Percentiles rank a stretch among this genome's conserved stretches.
These are phyloP conservation scores for Ophiostoma perfectum DNA, from an alignment of 2,329 filamentous ascomycete species.

Conservation along the genomic window DNA sequence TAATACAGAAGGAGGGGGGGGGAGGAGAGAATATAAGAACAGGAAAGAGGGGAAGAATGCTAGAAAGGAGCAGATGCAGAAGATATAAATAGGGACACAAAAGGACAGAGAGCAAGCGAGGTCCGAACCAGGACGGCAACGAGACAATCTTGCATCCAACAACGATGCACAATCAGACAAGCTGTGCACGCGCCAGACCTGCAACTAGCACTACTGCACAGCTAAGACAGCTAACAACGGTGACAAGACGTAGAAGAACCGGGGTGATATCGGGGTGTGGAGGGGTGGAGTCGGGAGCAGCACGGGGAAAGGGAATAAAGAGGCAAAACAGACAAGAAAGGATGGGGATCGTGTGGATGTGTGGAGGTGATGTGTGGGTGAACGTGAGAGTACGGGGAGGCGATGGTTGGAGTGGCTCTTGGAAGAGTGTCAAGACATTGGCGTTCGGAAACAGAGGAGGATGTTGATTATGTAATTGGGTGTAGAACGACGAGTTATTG, in stretches of 20 bases:
- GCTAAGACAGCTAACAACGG: neutral
- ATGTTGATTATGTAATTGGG: neutral
- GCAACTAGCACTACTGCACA: neutral
- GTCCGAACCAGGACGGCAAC: neutral
- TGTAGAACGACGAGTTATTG: too few relatives aligned
- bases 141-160: neutral
- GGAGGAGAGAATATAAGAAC: neutral
- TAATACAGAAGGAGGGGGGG: neutral
- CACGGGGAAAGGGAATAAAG: constrained; percentile 7
- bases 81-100: neutral
- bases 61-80: neutral
- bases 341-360: neutral
- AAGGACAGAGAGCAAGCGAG: neutral
- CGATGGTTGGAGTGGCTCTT: neutral
- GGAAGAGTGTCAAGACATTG: too few relatives aligned
- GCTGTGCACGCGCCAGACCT: neutral
- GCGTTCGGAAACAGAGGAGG: neutral
- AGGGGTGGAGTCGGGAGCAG: neutral
- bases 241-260: neutral
- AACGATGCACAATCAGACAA: neutral
- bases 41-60: neutral
- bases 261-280: constrained; percentile 5
- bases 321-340: neutral
- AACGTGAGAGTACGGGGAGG: neutral
- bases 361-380: neutral